A percentile compares a stretch with the other conserved stretches of the same genome.
These are phyloP conservation scores for Penicillium sp. DNA, from an alignment of 2,329 filamentous ascomycete genomes.

Conservation along the genomic window DNA sequence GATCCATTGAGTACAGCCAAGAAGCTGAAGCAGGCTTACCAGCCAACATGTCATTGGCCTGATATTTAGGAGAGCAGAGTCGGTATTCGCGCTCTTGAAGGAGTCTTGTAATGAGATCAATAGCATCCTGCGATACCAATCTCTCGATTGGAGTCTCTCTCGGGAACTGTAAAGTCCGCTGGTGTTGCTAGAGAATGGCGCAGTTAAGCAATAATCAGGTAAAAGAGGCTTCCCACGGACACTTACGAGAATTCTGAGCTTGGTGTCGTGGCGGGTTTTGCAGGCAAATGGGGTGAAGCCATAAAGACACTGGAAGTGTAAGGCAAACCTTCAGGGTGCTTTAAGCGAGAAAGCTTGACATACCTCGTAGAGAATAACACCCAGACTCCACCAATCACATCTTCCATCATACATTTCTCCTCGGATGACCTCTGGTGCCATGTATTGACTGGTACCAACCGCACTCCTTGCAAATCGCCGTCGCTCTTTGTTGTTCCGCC, in stretches of 20 bases:
- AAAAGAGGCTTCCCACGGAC: background rate
- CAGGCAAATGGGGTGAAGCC: slow-evolving; percentile 87
- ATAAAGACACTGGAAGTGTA: slow-evolving; percentile 68
- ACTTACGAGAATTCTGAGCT: slow-evolving; percentile 76
- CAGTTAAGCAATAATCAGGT: background rate
- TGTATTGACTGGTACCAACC: slow-evolving; percentile 95
- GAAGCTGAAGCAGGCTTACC: slow-evolving; percentile 33
- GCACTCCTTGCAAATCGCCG: slow-evolving; percentile 78
- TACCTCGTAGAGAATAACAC: slow-evolving; percentile 86
- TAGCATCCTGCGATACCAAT: slow-evolving; percentile 68
- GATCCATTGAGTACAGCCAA: slow-evolving; percentile 34
- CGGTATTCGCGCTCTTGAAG: slow-evolving; percentile 74
- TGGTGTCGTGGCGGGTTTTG: slow-evolving; percentile 79
- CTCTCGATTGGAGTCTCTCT: slow-evolving; percentile 53
- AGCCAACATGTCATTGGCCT: slow-evolving; percentile 60
- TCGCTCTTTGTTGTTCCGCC: slow-evolving; percentile 69
- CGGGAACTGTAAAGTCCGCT: slow-evolving; percentile 71
- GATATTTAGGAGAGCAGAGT: slow-evolving; percentile 75
- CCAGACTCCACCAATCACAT: slow-evolving; percentile 97
- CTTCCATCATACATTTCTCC: slow-evolving; percentile 84
- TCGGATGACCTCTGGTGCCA: slow-evolving; percentile 90
- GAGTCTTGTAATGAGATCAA: slow-evolving; percentile 73
- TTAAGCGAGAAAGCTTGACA: slow-evolving; percentile 1
- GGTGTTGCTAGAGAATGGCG: slow-evolving; percentile 61
- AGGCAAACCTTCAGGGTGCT: background rate